phyloP scores from a whole-genome alignment of 75 land plant species.

The Pseudotsuga menziesii region DNA sequence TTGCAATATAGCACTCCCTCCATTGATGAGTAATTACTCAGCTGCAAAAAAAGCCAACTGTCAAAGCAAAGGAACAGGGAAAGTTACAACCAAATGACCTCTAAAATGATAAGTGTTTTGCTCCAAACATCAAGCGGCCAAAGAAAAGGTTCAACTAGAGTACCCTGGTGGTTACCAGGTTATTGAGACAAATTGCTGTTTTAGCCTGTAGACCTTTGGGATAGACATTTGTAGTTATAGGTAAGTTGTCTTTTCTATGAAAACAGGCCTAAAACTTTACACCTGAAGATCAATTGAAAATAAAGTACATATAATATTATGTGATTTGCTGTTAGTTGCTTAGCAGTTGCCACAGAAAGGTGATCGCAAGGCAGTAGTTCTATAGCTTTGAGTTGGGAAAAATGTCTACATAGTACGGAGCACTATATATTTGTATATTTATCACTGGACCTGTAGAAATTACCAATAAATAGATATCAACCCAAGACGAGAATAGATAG shows the following conservation, averaged over 20 bases:
- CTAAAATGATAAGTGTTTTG: not conserved
- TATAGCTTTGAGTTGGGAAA: not conserved
- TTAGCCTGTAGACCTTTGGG: not conserved
- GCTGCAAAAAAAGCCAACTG: constrained; percentile 21
- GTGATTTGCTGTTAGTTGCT: not conserved
- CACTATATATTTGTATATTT: not conserved
- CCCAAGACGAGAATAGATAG: not conserved
- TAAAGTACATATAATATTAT: not conserved
- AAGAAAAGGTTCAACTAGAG: not conserved
- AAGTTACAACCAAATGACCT: constrained; percentile 1
- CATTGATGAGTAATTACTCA: constrained; percentile 67
- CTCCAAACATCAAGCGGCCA: not conserved
- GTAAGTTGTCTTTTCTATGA: not conserved
- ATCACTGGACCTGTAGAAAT: not conserved
- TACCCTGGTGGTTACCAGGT: not conserved
- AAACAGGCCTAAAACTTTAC: not conserved
- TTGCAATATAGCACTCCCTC: constrained; percentile 76
- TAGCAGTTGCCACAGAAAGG: not conserved
- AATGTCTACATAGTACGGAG: not conserved
- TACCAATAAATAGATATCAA: not conserved
- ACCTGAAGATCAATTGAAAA: not conserved
- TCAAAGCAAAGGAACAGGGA: not conserved
- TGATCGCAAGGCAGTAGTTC: not conserved
- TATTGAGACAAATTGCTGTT: not conserved
- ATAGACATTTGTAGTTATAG: not conserved